Conservation (phyloP, 148 eudicot species). For the Camellia granthamiana region DNA sequence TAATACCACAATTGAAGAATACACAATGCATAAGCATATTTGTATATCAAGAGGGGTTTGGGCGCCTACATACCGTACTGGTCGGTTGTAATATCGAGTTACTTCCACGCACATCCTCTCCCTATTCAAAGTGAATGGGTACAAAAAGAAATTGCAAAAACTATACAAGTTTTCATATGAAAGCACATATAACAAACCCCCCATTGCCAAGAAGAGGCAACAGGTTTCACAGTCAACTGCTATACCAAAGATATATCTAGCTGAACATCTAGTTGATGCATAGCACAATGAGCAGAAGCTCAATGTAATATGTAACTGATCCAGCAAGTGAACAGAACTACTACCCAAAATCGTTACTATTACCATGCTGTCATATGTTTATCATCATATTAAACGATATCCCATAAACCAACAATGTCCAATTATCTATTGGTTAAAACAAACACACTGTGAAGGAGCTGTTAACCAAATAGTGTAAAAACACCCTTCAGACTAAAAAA, state of each 20-base stretch:
- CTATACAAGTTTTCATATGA: slow-evolving; percentile 37
- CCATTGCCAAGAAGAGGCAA: neutral
- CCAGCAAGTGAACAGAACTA: neutral
- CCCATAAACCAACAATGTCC: neutral
- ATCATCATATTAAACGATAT: neutral
- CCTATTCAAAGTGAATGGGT: slow-evolving; percentile 87
- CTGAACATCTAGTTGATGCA: slow-evolving; percentile 17
- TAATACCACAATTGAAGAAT: slow-evolving; percentile 30
- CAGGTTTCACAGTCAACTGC: slow-evolving; percentile 8
- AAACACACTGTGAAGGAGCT: neutral
- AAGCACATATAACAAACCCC: slow-evolving; percentile 16
- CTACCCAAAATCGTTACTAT: neutral
- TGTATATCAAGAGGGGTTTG: slow-evolving; percentile 52
- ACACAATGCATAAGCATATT: slow-evolving; percentile 20
- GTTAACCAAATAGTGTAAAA: neutral
- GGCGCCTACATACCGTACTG: slow-evolving; percentile 95
- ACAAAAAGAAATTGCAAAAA: slow-evolving; percentile 52
- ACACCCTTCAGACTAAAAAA: neutral
- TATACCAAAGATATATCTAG: slow-evolving; percentile 10
- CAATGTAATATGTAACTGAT: slow-evolving; percentile 11
- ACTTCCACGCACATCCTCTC: slow-evolving; percentile 98
- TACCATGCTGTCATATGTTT: neutral
- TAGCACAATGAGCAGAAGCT: slow-evolving; percentile 18
- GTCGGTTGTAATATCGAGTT: slow-evolving; percentile 63
- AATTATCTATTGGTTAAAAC: neutral